phyloP scores from a whole-genome alignment of 306 rosid species.

The Neltuma alba region DNA sequence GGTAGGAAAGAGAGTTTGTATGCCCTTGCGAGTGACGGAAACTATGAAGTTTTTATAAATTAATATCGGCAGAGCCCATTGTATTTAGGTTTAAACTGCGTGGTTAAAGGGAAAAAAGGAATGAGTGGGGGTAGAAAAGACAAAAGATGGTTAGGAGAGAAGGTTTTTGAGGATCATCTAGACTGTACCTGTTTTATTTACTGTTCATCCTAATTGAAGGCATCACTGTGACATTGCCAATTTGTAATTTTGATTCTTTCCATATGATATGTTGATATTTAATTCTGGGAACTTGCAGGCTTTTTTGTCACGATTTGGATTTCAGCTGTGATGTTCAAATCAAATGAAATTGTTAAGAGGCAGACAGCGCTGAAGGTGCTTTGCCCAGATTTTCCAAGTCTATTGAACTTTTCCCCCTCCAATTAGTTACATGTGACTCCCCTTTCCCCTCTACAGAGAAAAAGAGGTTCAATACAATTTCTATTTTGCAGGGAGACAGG shows the following conservation, averaged over 20 bases:
- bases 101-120: not conserved
- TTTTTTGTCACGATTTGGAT: slow-evolving; percentile 82
- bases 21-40: slow-evolving; percentile 13
- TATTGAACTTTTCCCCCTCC: not conserved
- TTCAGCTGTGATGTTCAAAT: slow-evolving; percentile 86
- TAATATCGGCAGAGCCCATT: not conserved
- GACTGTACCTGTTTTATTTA: not conserved
- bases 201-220: not conserved
- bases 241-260: slow-evolving; percentile 23
- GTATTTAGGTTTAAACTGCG: not conserved
- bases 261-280: slow-evolving; percentile 20
- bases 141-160: not conserved
- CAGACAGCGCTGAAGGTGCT: slow-evolving; percentile 94
- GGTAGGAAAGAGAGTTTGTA: slow-evolving; percentile 9
- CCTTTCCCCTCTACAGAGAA: not conserved
- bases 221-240: not conserved
- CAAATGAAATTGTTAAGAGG: slow-evolving; percentile 83
- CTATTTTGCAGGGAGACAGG: slow-evolving; percentile 83
- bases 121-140: not conserved
- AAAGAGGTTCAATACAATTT: slow-evolving; percentile 37
- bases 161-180: slow-evolving; percentile 8
- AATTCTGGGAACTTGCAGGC: slow-evolving; percentile 56
- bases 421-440: slow-evolving; percentile 12
- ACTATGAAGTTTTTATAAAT: not conserved
- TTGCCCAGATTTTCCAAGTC: slow-evolving; percentile 14